A percentile compares a stretch with the other conserved stretches of the same genome.
Evolutionary conservation across 23 red algal species (phyloP).

Genomic region (Cyanidioschyzon merolae): DNA sequence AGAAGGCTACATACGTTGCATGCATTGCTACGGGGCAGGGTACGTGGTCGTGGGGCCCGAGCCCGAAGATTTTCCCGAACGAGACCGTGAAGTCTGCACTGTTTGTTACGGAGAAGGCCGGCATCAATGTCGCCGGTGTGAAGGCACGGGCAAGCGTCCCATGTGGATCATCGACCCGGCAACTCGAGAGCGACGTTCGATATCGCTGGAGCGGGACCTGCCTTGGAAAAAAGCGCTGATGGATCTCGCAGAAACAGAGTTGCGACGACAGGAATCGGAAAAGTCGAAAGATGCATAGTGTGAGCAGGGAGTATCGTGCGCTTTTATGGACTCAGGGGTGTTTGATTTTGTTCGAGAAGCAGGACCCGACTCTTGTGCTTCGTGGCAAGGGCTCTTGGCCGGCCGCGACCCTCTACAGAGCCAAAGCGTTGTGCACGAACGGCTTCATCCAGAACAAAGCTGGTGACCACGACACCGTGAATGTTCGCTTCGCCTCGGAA

Average conservation of each 20-base stretch:
- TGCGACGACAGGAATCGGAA: neutral
- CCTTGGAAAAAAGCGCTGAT: neutral
- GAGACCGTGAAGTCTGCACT: neutral
- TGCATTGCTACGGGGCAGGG: constrained; percentile 2
- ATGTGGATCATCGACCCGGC: neutral
- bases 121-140: neutral
- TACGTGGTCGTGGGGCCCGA: constrained; percentile 17
- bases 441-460: no score
- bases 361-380: no score
- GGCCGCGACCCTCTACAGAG: no score
- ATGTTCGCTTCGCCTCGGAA: no score
- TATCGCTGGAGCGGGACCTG: neutral
- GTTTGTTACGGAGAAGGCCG: neutral
- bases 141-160: constrained; percentile 2
- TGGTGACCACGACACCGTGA: no score
- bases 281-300: neutral
- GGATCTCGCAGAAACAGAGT: neutral
- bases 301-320: no score
- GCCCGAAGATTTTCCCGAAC: neutral
- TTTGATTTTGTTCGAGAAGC: no score
- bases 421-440: no score
- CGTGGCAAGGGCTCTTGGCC: no score
- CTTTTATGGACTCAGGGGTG: no score
- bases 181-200: neutral
- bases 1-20: neutral